These are phyloP conservation scores for Spizellomyces sp. DNA, from an alignment of 192 early-diverging fungal genomes.

Conservation along the genomic window DNA sequence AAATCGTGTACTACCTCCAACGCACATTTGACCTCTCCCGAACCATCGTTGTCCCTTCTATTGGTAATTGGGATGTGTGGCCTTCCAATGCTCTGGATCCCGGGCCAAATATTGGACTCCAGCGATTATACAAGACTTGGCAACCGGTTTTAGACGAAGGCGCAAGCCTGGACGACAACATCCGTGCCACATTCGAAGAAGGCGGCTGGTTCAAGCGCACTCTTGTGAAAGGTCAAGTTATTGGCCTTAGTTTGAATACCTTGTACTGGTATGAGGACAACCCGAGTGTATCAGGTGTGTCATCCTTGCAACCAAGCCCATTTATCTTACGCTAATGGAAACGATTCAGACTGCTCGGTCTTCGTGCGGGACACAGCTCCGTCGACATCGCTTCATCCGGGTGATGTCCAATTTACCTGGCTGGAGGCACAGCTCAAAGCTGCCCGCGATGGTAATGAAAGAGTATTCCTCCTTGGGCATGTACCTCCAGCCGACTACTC, in stretches of 20 bases:
- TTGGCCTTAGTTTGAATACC: conserved; percentile 38
- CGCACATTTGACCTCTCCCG: conserved; percentile 33
- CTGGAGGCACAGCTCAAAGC: conserved; percentile 26
- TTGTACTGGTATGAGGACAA: conserved; percentile 41
- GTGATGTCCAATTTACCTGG: conserved; percentile 48
- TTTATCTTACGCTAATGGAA: neutral
- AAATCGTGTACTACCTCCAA: conserved; percentile 28
- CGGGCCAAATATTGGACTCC: conserved; percentile 7
- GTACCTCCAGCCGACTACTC: conserved; percentile 37
- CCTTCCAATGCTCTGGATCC: conserved; percentile 33
- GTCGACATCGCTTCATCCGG: conserved; percentile 16
- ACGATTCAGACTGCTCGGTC: conserved; percentile 5
- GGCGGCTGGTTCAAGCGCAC: conserved; percentile 42
- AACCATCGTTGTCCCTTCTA: conserved; percentile 40
- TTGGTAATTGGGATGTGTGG: conserved; percentile 55
- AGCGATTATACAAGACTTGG: conserved; percentile 39
- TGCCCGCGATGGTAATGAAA: conserved; percentile 11
- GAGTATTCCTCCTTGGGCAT: conserved; percentile 48
- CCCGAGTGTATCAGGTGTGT: conserved; percentile 16
- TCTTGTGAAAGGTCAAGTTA: conserved; percentile 25
- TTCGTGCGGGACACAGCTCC: no score
- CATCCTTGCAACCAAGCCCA: neutral
- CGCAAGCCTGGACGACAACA: conserved; percentile 12
- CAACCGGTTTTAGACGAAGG: conserved; percentile 33
- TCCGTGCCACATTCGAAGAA: conserved; percentile 28